phyloP scores from a whole-genome alignment of 2,329 filamentous ascomycete species.

The Ambrosiella cleistominuta region DNA sequence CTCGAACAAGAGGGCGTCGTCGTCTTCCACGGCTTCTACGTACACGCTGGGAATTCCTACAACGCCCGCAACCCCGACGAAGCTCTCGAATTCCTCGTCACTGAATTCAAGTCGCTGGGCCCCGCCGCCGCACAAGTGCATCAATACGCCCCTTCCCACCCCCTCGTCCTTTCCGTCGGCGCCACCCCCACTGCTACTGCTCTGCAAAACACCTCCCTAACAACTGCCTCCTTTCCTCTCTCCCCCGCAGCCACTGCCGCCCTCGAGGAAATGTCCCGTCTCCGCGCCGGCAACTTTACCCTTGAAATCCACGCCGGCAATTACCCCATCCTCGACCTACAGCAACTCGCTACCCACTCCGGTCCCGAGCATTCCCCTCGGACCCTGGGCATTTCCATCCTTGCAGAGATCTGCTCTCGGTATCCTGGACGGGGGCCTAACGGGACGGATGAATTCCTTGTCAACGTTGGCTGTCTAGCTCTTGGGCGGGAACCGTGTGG shows the following conservation, averaged over 20 bases:
- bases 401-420: constrained; percentile 54
- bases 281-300: constrained; percentile 17
- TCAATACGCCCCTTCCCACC: constrained; percentile 16
- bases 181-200: constrained; percentile 59
- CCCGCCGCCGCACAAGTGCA: not conserved
- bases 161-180: constrained; percentile 48
- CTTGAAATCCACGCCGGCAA: constrained; percentile 63
- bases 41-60: constrained; percentile 59
- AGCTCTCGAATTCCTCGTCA: constrained; percentile 39
- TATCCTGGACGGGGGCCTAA: constrained; percentile 40
- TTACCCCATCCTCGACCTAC: constrained; percentile 59
- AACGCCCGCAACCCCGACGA: constrained; percentile 32
- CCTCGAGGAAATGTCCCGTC: constrained; percentile 21
- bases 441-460: constrained; percentile 41
- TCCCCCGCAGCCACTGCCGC: constrained; percentile 18
- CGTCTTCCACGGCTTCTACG: constrained; percentile 48
- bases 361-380: constrained; percentile 27
- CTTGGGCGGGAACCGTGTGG: constrained; percentile 57
- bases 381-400: constrained; percentile 47
- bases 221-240: not conserved
- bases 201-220: constrained; percentile 35
- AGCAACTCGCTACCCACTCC: constrained; percentile 59
- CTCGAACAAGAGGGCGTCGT: constrained; percentile 23
- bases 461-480: constrained; percentile 52
- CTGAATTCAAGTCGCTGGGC: constrained; percentile 35